Base-by-base conservation (phyloP, 805 yeast genomes). In the Metschnikowia continentalis region DNA sequence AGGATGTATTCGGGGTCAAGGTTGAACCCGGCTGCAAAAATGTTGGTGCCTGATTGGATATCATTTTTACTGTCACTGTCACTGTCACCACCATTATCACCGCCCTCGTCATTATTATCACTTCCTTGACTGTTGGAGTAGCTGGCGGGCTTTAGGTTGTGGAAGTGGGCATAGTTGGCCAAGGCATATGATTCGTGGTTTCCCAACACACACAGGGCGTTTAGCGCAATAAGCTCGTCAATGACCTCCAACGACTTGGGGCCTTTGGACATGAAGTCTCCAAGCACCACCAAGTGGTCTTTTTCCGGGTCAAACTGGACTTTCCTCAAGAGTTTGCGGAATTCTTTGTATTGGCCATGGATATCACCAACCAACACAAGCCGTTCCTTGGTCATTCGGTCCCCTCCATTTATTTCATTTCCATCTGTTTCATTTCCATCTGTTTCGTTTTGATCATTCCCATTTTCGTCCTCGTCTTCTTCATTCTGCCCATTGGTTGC, bases 191-290 rank as follows among this genome's bases (percentile, higher is more conserved):
- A 75, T 67, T 91, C 98, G 66, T 92, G 97, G 70, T 91, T 91
- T 0, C 98, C 97, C 52, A 94, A 70, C 2, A 91, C 81, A 63
- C 96, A 90, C 48, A 80, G 82, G 14, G 88, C 78, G 14, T 79
- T 70, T 57, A 82, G 63, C 20, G 80, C 71, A 33, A 84, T 61
- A 49, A 67, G 62, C 50, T 51, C 84, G 52, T 90, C 84, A 10
- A 90, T 63, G 2, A 90, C 90, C 37, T 78, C 79, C 13, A 79
- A 54, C 1, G 96, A 86, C 51, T 86, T 82, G 5, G 87, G 84
- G 1, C 98, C 98, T 63, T 91, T 92, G 46, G 90, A 76, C 15
- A 88, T 73, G 65, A 90, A 88, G 63, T 91, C 97, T 3, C 98
- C 98, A 19, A 90, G 67, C 20, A 90, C 70, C 1, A 91, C 68